Evolutionary conservation across 108 stramenopile genomes (phyloP).

Genomic region (Skeletonema marinoi): DNA sequence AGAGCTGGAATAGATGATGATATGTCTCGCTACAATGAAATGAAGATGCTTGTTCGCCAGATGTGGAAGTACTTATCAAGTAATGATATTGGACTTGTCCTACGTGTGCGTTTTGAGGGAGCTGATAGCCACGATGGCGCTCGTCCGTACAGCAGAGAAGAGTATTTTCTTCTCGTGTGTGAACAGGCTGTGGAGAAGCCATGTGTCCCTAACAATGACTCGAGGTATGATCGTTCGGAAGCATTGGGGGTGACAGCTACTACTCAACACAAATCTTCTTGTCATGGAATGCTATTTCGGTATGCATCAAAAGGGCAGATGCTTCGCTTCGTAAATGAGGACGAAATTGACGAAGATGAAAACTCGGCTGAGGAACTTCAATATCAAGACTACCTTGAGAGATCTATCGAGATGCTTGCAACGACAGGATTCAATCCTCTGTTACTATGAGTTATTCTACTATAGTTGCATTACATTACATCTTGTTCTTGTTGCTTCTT

Average conservation of each 20-base stretch:
- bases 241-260: slow-evolving; percentile 24
- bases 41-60: slow-evolving; percentile 48
- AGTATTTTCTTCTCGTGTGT: slow-evolving; percentile 41
- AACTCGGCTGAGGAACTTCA: slow-evolving; percentile 14
- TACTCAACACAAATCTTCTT: slow-evolving; percentile 29
- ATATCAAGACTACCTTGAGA: slow-evolving; percentile 46
- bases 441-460: background rate
- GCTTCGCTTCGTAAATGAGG: slow-evolving; percentile 49
- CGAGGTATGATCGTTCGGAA: slow-evolving; percentile 2
- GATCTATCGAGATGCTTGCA: slow-evolving; percentile 41
- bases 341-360: slow-evolving; percentile 12
- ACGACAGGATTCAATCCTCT: slow-evolving; percentile 47
- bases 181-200: slow-evolving; percentile 36
- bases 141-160: background rate
- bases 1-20: slow-evolving; percentile 38
- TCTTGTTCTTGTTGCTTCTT: background rate
- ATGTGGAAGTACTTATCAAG: slow-evolving; percentile 41
- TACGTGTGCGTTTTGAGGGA: slow-evolving; percentile 13
- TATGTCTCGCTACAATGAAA: slow-evolving; percentile 43
- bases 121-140: background rate
- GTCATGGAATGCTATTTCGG: slow-evolving; percentile 40
- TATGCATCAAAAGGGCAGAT: slow-evolving; percentile 45
- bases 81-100: slow-evolving; percentile 41
- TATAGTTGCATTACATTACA: background rate
- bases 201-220: slow-evolving; percentile 10